Conservation (phyloP, 1,284 basidiomycete species). For the Papiliotrema laurentii region DNA sequence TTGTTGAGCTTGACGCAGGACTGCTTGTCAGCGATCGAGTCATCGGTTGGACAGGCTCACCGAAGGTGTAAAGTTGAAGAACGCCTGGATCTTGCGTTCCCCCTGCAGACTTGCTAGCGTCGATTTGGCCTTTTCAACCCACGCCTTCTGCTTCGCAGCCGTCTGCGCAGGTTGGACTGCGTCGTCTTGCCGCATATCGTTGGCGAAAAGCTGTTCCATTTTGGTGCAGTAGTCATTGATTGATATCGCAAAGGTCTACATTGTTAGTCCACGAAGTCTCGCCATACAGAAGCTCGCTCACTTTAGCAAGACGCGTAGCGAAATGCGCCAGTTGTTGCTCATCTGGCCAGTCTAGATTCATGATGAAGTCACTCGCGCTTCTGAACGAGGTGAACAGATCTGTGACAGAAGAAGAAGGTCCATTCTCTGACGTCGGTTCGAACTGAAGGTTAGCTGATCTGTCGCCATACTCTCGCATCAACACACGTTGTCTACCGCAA, state of each 20-base stretch:
- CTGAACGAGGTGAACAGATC: conserved; percentile 93
- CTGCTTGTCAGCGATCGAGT: conserved; percentile 40
- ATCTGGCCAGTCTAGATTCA: conserved; percentile 88
- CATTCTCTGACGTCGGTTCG: conserved; percentile 72
- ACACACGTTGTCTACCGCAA: conserved; percentile 75
- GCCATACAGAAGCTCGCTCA: conserved; percentile 30
- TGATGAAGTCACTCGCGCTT: conserved; percentile 82
- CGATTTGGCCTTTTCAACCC: conserved; percentile 89
- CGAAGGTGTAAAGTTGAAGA: conserved; percentile 81
- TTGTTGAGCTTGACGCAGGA: conserved; percentile 98
- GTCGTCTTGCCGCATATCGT: conserved; percentile 64
- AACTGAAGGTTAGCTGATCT: conserved; percentile 55
- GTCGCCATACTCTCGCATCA: background rate
- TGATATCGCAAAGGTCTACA: conserved; percentile 80
- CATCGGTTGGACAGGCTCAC: conserved; percentile 35
- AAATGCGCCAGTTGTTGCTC: conserved; percentile 84
- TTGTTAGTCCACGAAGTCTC: background rate
- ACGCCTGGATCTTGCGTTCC: conserved; percentile 65
- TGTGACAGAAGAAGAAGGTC: conserved; percentile 91
- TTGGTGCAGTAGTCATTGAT: conserved; percentile 86
- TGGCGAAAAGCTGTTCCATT: conserved; percentile 83
- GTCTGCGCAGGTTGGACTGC: conserved; percentile 50
- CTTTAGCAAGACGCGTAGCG: conserved; percentile 80
- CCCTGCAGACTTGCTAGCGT: conserved; percentile 62
- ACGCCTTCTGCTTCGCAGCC: conserved; percentile 72